phyloP scores from a whole-genome alignment of 305 asterid species.

The Rubia balearica region DNA sequence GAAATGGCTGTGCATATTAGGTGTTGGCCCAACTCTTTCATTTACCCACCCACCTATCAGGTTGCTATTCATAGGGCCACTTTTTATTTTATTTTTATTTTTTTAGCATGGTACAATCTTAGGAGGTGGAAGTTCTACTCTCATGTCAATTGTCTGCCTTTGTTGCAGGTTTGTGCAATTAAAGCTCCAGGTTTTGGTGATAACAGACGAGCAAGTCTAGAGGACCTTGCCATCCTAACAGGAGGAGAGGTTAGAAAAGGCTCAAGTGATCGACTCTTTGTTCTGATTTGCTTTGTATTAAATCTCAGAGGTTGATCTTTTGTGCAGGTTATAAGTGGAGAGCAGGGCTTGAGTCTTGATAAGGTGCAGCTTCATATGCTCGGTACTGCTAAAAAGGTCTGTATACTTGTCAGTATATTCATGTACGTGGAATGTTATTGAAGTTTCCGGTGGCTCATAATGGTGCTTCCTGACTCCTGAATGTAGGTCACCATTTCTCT shows the following conservation, averaged over 20 bases:
- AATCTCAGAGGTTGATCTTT: constrained; percentile 17
- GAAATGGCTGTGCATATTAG: too few species aligned
- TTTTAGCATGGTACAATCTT: background rate
- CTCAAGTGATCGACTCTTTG: too few species aligned
- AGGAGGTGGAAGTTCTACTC: background rate
- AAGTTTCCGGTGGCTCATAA: constrained; percentile 12
- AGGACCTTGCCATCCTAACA: constrained; percentile 85
- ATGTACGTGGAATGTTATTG: constrained; percentile 10
- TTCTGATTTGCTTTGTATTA: too few species aligned
- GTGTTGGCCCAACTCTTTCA: too few species aligned
- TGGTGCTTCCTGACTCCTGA: constrained; percentile 12
- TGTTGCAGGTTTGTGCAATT: constrained; percentile 74
- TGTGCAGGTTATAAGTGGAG: constrained; percentile 71
- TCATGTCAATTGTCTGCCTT: constrained; percentile 9
- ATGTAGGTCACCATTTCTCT: constrained; percentile 69
- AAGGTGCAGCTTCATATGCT: constrained; percentile 66
- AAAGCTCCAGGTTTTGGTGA: constrained; percentile 98
- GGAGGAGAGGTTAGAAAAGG: constrained; percentile 60
- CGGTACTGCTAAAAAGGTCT: constrained; percentile 80
- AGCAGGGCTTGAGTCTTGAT: constrained; percentile 49
- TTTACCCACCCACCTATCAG: background rate
- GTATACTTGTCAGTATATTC: constrained; percentile 17
- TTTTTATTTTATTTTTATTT: background rate
- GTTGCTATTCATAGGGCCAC: background rate
- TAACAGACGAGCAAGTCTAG: constrained; percentile 62